Evolutionary conservation across 164 flowering plant species (phyloP).

Genomic region (Liquidambar formosana): DNA sequence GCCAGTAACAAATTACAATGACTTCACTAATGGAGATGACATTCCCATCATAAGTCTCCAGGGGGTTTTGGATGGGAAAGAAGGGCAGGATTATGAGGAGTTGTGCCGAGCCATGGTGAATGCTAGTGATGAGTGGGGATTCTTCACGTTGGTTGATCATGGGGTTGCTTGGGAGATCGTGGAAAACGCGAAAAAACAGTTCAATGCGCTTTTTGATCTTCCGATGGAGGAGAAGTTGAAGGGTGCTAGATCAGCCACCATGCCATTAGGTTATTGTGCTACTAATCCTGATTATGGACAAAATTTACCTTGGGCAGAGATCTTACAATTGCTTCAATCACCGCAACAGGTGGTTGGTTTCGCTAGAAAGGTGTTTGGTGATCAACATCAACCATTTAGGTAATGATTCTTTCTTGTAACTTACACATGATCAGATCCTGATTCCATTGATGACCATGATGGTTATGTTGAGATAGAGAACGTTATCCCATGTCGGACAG

Average conservation of each 20-base stretch:
- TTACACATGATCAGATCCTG: too few species aligned
- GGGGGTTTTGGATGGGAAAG: not conserved
- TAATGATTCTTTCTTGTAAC: conserved; percentile 10
- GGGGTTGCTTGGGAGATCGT: conserved; percentile 19
- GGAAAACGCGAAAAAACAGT: conserved; percentile 10
- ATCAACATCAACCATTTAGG: conserved; percentile 28
- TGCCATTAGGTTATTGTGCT: conserved; percentile 36
- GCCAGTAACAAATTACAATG: conserved; percentile 19
- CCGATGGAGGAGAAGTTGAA: conserved; percentile 33
- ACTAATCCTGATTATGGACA: conserved; percentile 34
- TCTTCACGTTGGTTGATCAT: conserved; percentile 32
- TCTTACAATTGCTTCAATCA: conserved; percentile 36
- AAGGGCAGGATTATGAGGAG: conserved; percentile 12
- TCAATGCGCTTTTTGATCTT: conserved; percentile 30
- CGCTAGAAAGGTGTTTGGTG: conserved; percentile 34
- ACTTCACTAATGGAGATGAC: conserved; percentile 16
- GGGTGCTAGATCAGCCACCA: conserved; percentile 23
- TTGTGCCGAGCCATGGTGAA: conserved; percentile 26
- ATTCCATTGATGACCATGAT: too few species aligned
- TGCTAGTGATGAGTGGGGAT: conserved; percentile 33
- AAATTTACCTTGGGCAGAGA: conserved; percentile 41
- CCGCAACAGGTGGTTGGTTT: conserved; percentile 31
- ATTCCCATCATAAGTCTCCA: conserved; percentile 23
- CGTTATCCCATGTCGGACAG: too few species aligned
- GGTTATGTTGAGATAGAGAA: too few species aligned